A percentile compares a stretch with the other conserved stretches of the same genome.
Conservation (phyloP, 352 stramenopile genomes). For the Phytopythium sindhum region DNA sequence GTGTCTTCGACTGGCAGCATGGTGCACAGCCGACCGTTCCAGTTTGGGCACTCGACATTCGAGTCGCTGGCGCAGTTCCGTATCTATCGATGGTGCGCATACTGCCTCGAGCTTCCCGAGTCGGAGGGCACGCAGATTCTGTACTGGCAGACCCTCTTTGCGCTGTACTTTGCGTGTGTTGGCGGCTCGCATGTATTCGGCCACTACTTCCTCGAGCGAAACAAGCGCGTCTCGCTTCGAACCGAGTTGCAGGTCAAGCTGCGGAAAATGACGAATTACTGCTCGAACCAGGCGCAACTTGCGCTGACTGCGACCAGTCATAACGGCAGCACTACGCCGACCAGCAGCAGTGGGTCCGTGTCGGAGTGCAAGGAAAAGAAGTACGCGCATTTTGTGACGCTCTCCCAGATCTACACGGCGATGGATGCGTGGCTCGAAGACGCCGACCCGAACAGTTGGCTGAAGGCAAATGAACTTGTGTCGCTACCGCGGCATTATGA, state of each 20-base stretch:
- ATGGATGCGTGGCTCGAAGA: slow-evolving; percentile 89
- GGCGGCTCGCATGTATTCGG: slow-evolving; percentile 51
- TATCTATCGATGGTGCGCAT: slow-evolving; percentile 67
- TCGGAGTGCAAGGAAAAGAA: slow-evolving; percentile 41
- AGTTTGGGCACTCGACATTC: slow-evolving; percentile 48
- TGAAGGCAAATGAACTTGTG: slow-evolving; percentile 67
- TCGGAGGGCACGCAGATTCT: slow-evolving; percentile 47
- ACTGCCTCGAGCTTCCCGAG: slow-evolving; percentile 55
- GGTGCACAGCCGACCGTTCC: slow-evolving; percentile 10
- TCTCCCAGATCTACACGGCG: slow-evolving; percentile 71
- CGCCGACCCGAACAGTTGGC: slow-evolving; percentile 71
- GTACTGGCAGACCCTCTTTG: slow-evolving; percentile 74
- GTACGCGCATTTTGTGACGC: slow-evolving; percentile 48
- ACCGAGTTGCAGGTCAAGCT: slow-evolving; percentile 56
- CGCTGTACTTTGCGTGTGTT: slow-evolving; percentile 60
- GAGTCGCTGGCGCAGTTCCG: slow-evolving; percentile 63
- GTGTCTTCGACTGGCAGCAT: slow-evolving; percentile 8
- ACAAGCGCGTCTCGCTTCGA: slow-evolving; percentile 42
- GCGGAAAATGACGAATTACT: slow-evolving; percentile 49
- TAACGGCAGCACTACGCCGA: slow-evolving; percentile 1
- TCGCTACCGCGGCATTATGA: slow-evolving; percentile 77
- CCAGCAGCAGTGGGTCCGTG: not conserved
- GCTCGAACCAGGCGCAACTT: slow-evolving; percentile 62
- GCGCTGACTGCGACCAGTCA: slow-evolving; percentile 39
- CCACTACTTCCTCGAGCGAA: slow-evolving; percentile 58